A percentile compares a stretch with the other conserved stretches of the same genome.
Evolutionary conservation across 768 basidiomycete species (phyloP).

Genomic region (Lactarius vividus): DNA sequence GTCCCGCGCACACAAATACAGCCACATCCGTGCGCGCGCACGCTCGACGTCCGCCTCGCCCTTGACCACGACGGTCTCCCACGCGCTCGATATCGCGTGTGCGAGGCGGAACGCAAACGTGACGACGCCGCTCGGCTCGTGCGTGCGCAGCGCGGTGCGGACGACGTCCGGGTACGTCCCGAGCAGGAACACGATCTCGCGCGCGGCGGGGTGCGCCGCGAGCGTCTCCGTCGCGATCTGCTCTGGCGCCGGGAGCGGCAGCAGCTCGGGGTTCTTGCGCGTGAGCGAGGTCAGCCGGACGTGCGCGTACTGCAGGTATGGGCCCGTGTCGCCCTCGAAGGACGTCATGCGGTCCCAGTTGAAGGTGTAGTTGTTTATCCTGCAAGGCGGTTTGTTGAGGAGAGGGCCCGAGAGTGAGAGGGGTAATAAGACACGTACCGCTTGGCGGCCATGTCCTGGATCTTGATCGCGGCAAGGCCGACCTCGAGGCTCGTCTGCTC

Average conservation of each 20-base stretch:
- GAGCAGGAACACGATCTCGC: slow-evolving; percentile 84
- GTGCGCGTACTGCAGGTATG: slow-evolving; percentile 96
- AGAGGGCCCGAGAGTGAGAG: background rate
- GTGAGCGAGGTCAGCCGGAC: slow-evolving; percentile 88
- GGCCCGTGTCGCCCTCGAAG: slow-evolving; percentile 94
- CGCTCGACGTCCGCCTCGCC: slow-evolving; percentile 74
- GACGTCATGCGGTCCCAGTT: slow-evolving; percentile 93
- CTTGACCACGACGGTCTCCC: slow-evolving; percentile 87
- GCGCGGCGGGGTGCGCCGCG: slow-evolving; percentile 63
- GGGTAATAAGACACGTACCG: slow-evolving; percentile 45
- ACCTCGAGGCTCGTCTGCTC: slow-evolving; percentile 75
- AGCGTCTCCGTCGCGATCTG: slow-evolving; percentile 69
- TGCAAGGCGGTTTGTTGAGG: slow-evolving; percentile 33
- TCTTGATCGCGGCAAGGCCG: slow-evolving; percentile 94
- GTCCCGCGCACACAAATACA: slow-evolving; percentile 86
- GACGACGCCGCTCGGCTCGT: slow-evolving; percentile 89
- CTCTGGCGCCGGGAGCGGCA: slow-evolving; percentile 69
- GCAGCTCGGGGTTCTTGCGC: slow-evolving; percentile 86
- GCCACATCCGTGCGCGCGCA: slow-evolving; percentile 80
- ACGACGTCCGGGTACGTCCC: slow-evolving; percentile 92
- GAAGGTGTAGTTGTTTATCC: slow-evolving; percentile 95
- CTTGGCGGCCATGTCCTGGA: slow-evolving; percentile 96
- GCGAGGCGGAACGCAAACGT: slow-evolving; percentile 85
- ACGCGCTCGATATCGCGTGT: slow-evolving; percentile 88
- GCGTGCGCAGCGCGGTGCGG: slow-evolving; percentile 74